Evolutionary conservation across 1,139 yeast genomes (phyloP).

Genomic region (Pichia sp.): DNA sequence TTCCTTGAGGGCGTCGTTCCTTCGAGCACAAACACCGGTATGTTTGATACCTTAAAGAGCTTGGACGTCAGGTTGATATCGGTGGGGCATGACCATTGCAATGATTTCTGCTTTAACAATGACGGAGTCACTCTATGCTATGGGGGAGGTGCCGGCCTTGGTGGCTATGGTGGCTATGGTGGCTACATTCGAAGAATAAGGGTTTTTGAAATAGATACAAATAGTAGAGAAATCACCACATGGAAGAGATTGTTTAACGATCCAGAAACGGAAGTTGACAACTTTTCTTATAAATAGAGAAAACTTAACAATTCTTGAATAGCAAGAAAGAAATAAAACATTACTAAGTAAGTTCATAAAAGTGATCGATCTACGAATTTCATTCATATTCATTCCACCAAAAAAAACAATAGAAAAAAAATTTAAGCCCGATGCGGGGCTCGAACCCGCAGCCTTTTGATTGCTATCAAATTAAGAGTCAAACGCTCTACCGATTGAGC

Average conservation of each 20-base stretch:
- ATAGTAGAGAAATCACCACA: slow-evolving; percentile 44
- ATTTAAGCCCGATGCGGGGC: slow-evolving; percentile 38
- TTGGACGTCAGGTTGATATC: slow-evolving; percentile 68
- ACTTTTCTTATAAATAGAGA: slow-evolving; percentile 40
- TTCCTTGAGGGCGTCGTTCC: slow-evolving; percentile 73
- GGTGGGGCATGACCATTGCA: slow-evolving; percentile 94
- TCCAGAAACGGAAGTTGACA: slow-evolving; percentile 50
- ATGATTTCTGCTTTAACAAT: slow-evolving; percentile 71
- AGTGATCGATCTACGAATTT: too few species aligned
- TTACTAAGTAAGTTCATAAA: too few species aligned
- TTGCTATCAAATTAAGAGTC: slow-evolving; percentile 30
- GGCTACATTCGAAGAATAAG: slow-evolving; percentile 77
- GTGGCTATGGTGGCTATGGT: slow-evolving; percentile 91
- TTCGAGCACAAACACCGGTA: slow-evolving; percentile 65
- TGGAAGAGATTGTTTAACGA: slow-evolving; percentile 68
- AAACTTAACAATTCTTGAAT: not conserved
- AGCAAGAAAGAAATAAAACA: not conserved
- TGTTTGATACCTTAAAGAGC: slow-evolving; percentile 50
- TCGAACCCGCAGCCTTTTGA: slow-evolving; percentile 40
- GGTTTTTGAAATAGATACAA: slow-evolving; percentile 59
- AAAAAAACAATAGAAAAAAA: not conserved
- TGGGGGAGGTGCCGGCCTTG: slow-evolving; percentile 92
- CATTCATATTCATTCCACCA: too few species aligned
- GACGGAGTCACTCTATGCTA: slow-evolving; percentile 75
- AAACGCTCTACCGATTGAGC: slow-evolving; percentile 38